Conservation (phyloP, 2,329 filamentous ascomycete species). For the Monosporascus sp. region DNA sequence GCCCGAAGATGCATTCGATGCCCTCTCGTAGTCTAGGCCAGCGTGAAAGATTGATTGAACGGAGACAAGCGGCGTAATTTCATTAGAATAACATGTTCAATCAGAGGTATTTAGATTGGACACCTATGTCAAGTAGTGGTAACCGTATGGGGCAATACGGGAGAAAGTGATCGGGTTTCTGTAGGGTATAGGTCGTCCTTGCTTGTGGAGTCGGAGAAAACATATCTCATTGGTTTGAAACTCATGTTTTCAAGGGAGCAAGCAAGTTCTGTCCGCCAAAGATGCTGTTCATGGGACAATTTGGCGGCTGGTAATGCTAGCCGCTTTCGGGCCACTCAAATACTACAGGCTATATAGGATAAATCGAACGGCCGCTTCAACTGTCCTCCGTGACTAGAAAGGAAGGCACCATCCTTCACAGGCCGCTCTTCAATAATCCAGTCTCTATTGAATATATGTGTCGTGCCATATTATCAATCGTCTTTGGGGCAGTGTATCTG, state of each 20-base stretch:
- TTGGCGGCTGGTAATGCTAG: constrained; percentile 7
- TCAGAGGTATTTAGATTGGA: neutral
- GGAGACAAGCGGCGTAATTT: neutral
- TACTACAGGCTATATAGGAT: constrained; percentile 21
- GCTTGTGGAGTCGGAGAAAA: constrained; percentile 13
- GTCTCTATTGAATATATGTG: too few relatives aligned
- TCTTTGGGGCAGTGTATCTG: too few relatives aligned
- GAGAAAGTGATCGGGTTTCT: constrained; percentile 2
- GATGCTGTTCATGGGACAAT: constrained; percentile 1
- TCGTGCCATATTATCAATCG: too few relatives aligned
- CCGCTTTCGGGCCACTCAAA: constrained; percentile 5
- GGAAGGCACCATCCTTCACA: neutral
- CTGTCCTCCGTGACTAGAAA: neutral
- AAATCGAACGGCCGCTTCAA: constrained; percentile 1
- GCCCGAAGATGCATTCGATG: neutral
- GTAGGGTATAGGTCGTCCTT: constrained; percentile 5
- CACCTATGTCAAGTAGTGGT: neutral
- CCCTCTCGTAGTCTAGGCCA: neutral
- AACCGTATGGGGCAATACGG: constrained; percentile 4
- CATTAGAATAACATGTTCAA: neutral
- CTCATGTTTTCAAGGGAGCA: neutral
- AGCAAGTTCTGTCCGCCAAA: neutral
- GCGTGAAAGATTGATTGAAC: neutral
- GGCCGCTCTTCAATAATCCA: too few relatives aligned
- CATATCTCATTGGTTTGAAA: neutral